These are phyloP conservation scores for Ilex paraguariensis DNA, from an alignment of 305 asterid genomes.

Conservation along the genomic window DNA sequence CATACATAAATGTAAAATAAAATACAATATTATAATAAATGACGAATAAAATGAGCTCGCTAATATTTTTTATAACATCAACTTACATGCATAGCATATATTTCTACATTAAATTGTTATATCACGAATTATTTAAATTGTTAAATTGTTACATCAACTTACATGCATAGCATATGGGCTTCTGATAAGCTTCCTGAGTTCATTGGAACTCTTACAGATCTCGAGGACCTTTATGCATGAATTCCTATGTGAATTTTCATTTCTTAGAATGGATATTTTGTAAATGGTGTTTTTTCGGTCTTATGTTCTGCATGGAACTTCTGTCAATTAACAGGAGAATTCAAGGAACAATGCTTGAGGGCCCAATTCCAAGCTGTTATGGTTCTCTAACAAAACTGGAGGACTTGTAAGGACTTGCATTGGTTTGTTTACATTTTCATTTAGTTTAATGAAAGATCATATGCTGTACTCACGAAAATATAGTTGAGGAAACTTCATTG, in stretches of 20 bases:
- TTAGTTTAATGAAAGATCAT: too few species aligned
- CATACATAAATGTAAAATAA: too few species aligned
- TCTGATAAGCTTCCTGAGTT: slow-evolving; percentile 62
- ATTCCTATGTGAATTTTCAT: not conserved
- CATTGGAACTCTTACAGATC: slow-evolving; percentile 36
- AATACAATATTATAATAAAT: too few species aligned
- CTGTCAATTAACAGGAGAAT: slow-evolving; percentile 36
- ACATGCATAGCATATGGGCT: too few species aligned
- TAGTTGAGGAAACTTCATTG: too few species aligned
- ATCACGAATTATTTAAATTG: too few species aligned
- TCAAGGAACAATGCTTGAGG: slow-evolving; percentile 59
- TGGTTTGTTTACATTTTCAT: not conserved
- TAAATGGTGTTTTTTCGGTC: not conserved
- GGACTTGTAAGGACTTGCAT: slow-evolving; percentile 44
- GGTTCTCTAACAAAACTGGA: slow-evolving; percentile 47
- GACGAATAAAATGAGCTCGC: too few species aligned
- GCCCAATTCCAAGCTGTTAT: slow-evolving; percentile 58
- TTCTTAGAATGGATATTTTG: not conserved
- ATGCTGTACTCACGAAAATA: too few species aligned
- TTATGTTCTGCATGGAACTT: not conserved
- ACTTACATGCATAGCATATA: too few species aligned
- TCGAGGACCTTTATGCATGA: slow-evolving; percentile 41
- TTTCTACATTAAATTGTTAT: too few species aligned
- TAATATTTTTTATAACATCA: too few species aligned
- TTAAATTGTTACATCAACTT: too few species aligned